Conservation (phyloP, 306 rosid species). For the Cucurbita argyrosperma region DNA sequence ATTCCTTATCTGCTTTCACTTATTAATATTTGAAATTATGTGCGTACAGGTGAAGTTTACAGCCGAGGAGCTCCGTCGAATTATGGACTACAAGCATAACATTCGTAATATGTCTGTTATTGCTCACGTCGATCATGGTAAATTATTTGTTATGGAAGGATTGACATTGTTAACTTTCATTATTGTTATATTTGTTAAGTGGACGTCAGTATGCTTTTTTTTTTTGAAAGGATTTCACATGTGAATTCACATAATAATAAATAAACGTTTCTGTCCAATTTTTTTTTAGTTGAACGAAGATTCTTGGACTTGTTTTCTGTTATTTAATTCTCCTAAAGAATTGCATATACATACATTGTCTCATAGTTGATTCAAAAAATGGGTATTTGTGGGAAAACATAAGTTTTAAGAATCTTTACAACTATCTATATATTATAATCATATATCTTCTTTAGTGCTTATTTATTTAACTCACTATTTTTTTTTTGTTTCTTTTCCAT, state of each 20-base stretch:
- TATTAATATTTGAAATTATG: neutral
- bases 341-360: neutral
- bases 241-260: neutral
- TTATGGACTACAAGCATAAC: slow-evolving; percentile 77
- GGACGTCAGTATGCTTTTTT: neutral
- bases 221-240: neutral
- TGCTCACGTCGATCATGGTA: slow-evolving; percentile 91
- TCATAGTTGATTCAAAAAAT: neutral
- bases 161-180: neutral
- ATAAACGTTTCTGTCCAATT: no score
- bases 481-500: neutral
- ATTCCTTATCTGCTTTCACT: neutral
- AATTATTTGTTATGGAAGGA: neutral
- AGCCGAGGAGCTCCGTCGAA: slow-evolving; percentile 73
- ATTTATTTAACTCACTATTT: neutral
- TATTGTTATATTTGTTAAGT: neutral
- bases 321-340: neutral
- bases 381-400: neutral
- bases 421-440: neutral
- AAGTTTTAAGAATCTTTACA: neutral
- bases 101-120: slow-evolving; percentile 95
- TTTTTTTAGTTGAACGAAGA: neutral
- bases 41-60: slow-evolving; percentile 85
- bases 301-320: neutral
- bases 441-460: neutral